Percentiles rank a stretch among this genome's conserved stretches.
Conservation (phyloP, 495 filamentous ascomycete genomes). For the Gamarada debralockiae region DNA sequence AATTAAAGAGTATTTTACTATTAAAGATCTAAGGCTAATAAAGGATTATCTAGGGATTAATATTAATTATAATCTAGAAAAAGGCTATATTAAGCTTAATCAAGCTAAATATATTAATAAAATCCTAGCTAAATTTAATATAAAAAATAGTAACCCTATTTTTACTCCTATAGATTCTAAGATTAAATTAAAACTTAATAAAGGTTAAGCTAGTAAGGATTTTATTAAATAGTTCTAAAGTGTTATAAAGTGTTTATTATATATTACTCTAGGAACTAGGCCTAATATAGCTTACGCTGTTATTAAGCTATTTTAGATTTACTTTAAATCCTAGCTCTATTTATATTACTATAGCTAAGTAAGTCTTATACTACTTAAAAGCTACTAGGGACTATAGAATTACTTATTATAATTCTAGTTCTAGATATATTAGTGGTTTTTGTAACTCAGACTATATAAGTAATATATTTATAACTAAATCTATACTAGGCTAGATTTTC, state of each 20-base stretch:
- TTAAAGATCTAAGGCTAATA: conserved; percentile 20
- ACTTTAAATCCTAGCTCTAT: conserved; percentile 9
- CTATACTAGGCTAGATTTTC: conserved; percentile 7
- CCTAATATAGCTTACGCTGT: conserved; percentile 20
- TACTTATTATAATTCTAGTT: conserved; percentile 14
- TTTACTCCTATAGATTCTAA: conserved; percentile 17
- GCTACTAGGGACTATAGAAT: conserved; percentile 14
- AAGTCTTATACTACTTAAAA: conserved; percentile 19
- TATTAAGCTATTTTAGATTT: conserved; percentile 9
- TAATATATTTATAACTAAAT: conserved; percentile 2
- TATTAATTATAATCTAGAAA: conserved; percentile 10
- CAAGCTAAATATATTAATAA: conserved; percentile 22
- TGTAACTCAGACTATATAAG: neutral
- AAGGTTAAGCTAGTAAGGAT: too few species aligned
- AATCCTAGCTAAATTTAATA: conserved; percentile 10
- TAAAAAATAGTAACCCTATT: conserved; percentile 7
- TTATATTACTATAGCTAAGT: conserved; percentile 10
- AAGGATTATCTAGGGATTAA: conserved; percentile 21
- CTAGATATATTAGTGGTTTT: conserved; percentile 1
- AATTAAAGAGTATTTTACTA: conserved; percentile 16
- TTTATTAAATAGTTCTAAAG: conserved; percentile 11
- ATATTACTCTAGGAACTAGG: conserved; percentile 16
- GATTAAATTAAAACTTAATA: conserved; percentile 9
- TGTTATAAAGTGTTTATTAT: conserved; percentile 17
- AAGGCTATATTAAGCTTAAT: conserved; percentile 8